These are phyloP conservation scores for Fusarium caatingaense DNA, from an alignment of 2,329 filamentous ascomycete genomes.

Conservation along the genomic window DNA sequence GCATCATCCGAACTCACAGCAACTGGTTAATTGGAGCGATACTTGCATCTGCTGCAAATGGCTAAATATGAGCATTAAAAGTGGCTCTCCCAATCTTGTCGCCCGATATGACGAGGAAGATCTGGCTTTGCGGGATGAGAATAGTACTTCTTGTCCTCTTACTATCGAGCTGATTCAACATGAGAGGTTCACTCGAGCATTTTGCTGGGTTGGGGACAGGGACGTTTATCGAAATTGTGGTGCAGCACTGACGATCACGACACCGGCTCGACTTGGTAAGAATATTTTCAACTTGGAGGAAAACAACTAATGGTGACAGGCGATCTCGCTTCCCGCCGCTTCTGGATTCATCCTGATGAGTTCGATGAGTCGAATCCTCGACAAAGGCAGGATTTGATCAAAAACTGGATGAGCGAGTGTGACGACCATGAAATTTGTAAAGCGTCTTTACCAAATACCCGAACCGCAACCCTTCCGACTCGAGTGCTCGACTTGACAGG, in stretches of 20 bases:
- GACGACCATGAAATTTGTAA: background rate
- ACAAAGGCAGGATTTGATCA: background rate
- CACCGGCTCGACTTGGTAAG: conserved; percentile 2
- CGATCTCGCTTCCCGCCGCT: background rate
- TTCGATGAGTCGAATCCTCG: background rate
- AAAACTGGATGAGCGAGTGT: background rate
- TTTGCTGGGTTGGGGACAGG: background rate
- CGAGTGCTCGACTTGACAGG: background rate
- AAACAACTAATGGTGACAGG: background rate
- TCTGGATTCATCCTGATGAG: background rate
- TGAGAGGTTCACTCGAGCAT: background rate
- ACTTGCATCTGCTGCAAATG: conserved; percentile 8
- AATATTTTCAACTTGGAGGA: fast-evolving
- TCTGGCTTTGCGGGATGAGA: background rate
- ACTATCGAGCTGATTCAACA: background rate
- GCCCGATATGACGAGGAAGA: background rate
- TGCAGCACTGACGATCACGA: background rate
- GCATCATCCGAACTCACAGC: background rate
- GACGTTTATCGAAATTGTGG: background rate
- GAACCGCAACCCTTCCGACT: background rate
- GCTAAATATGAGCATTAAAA: conserved; percentile 5
- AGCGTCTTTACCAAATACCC: background rate
- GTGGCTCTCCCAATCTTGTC: background rate
- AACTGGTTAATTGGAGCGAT: background rate
- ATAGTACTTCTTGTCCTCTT: background rate